Evolutionary conservation across 176 grass and related monocot genomes (phyloP).

Genomic region (Metroxylon sagu): DNA sequence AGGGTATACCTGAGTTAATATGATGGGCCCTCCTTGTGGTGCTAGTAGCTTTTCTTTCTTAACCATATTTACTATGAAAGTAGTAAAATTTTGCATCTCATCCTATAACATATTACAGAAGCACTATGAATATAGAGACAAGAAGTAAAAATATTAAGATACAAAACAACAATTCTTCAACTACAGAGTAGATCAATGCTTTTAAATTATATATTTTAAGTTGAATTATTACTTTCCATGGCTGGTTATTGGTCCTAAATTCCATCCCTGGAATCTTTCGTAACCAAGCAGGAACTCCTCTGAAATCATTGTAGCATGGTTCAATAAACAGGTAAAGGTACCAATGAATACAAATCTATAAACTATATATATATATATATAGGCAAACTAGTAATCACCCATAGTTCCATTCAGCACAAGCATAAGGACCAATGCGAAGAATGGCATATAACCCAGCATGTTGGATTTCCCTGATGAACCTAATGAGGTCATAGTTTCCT

Average conservation of each 20-base stretch:
- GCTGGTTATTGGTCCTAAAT: conserved; percentile 48
- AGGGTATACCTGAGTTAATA: conserved; percentile 34
- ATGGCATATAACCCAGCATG: conserved; percentile 35
- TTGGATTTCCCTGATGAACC: conserved; percentile 51
- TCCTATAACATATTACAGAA: conserved; percentile 11
- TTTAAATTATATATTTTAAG: too few species aligned
- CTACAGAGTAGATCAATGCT: too few species aligned
- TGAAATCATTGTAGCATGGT: not conserved
- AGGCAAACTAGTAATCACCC: conserved; percentile 15
- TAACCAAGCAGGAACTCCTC: conserved; percentile 48
- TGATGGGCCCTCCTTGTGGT: conserved; percentile 52
- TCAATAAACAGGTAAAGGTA: not conserved
- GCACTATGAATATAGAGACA: too few species aligned
- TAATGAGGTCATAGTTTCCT: conserved; percentile 41
- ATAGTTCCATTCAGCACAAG: conserved; percentile 48
- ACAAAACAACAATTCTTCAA: too few species aligned
- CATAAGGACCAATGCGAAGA: conserved; percentile 46
- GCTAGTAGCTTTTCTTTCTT: conserved; percentile 36
- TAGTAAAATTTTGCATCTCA: conserved; percentile 55
- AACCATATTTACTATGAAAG: conserved; percentile 47
- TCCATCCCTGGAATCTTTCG: conserved; percentile 40
- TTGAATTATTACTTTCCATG: conserved; percentile 29
- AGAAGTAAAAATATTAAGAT: too few species aligned
- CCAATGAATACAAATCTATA: not conserved
- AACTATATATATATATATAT: too few species aligned